phyloP scores from a whole-genome alignment of 148 eudicot genomes.

The Persicaria tinctoria region DNA sequence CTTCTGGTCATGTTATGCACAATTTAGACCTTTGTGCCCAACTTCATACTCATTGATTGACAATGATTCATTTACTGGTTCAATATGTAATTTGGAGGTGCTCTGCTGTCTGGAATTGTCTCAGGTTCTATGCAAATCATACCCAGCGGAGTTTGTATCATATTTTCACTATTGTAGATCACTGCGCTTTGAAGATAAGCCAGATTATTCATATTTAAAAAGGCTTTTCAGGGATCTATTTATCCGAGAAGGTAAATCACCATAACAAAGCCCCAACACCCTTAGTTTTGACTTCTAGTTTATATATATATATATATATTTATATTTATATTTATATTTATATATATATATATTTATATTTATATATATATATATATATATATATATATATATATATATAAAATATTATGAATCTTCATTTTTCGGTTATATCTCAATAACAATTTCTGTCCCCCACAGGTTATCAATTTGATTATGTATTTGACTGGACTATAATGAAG shows the following conservation, averaged over 20 bases:
- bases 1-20: background rate
- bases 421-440: background rate
- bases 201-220: conserved; percentile 49
- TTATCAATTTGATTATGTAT: conserved; percentile 90
- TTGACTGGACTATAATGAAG: conserved; percentile 96
- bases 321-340: too few relatives aligned
- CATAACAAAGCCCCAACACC: background rate
- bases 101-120: background rate
- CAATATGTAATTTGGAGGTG: background rate
- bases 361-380: background rate
- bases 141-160: conserved; percentile 45
- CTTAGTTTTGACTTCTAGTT: background rate
- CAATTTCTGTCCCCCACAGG: conserved; percentile 27
- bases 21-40: background rate
- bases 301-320: background rate
- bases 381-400: background rate
- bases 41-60: background rate
- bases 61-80: background rate
- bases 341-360: background rate
- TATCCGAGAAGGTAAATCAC: conserved; percentile 41
- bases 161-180: conserved; percentile 54
- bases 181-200: conserved; percentile 49
- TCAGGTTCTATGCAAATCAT: conserved; percentile 47
- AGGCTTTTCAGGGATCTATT: conserved; percentile 56
- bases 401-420: background rate